phyloP scores from a whole-genome alignment of 495 filamentous ascomycete species.

The Geopyxis carbonaria region DNA sequence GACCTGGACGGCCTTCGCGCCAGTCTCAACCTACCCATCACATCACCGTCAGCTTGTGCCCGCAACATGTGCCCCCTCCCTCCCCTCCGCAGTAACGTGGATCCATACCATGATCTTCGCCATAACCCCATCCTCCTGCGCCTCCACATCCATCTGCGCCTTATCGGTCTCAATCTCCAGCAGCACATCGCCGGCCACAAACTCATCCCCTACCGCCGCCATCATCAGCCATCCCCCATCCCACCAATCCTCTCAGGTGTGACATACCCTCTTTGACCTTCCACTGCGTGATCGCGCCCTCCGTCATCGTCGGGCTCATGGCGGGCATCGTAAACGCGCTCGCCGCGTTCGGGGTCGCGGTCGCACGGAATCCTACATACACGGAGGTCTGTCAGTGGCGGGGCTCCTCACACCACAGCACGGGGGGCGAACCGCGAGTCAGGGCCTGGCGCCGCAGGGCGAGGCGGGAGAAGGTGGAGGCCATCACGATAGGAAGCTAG shows the following conservation, averaged over 20 bases:
- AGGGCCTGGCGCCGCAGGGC: constrained; percentile 34
- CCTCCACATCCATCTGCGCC: constrained; percentile 80
- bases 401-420: constrained; percentile 4
- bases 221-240: no score
- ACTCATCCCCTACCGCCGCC: constrained; percentile 35
- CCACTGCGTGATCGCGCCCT: constrained; percentile 64
- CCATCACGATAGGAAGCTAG: constrained; percentile 20
- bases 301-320: constrained; percentile 75
- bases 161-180: constrained; percentile 82
- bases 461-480: constrained; percentile 28
- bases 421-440: constrained; percentile 30
- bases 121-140: constrained; percentile 62
- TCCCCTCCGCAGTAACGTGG: no score
- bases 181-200: constrained; percentile 59
- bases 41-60: constrained; percentile 7
- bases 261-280: constrained; percentile 52
- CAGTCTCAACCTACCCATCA: constrained; percentile 37
- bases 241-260: background rate
- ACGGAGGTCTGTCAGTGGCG: background rate
- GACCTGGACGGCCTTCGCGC: constrained; percentile 52
- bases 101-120: constrained; percentile 57
- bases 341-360: constrained; percentile 41
- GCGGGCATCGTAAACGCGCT: constrained; percentile 74
- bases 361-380: constrained; percentile 44
- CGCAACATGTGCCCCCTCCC: no score